Conservation (phyloP, 164 flowering plant species). For the Protea cynaroides region DNA sequence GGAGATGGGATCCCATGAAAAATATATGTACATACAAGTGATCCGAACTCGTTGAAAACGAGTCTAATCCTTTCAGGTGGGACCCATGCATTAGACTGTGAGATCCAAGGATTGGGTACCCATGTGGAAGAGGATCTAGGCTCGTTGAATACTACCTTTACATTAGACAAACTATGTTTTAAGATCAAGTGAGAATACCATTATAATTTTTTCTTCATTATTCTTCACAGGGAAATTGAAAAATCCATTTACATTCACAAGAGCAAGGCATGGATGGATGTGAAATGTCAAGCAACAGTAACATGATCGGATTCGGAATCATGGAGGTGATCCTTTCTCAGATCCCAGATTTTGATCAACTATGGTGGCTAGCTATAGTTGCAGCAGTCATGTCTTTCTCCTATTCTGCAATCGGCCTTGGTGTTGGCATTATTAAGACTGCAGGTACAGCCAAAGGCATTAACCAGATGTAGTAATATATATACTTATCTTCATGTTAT, state of each 20-base stretch:
- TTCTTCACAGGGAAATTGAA: constrained; percentile 25
- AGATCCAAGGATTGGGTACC: no score
- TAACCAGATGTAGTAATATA: background rate
- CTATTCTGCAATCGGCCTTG: constrained; percentile 31
- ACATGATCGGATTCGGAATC: constrained; percentile 30
- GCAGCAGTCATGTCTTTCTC: constrained; percentile 44
- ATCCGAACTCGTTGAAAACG: no score
- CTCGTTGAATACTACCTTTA: no score
- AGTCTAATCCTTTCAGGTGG: no score
- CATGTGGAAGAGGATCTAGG: no score
- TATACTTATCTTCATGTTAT: background rate
- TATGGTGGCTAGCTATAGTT: constrained; percentile 32
- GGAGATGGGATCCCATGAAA: no score
- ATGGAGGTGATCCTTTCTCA: constrained; percentile 27
- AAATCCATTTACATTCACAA: constrained; percentile 32
- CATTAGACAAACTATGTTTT: no score
- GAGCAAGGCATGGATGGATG: constrained; percentile 18
- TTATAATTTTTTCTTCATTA: no score
- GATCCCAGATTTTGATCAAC: constrained; percentile 33
- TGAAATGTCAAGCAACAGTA: constrained; percentile 18
- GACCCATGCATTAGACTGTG: no score
- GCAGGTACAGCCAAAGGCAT: constrained; percentile 6
- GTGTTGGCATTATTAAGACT: constrained; percentile 27
- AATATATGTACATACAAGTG: no score
- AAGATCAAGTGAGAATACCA: no score